These are phyloP conservation scores for Discostella stelligeroides DNA, from an alignment of 108 stramenopile species.

Conservation along the genomic window DNA sequence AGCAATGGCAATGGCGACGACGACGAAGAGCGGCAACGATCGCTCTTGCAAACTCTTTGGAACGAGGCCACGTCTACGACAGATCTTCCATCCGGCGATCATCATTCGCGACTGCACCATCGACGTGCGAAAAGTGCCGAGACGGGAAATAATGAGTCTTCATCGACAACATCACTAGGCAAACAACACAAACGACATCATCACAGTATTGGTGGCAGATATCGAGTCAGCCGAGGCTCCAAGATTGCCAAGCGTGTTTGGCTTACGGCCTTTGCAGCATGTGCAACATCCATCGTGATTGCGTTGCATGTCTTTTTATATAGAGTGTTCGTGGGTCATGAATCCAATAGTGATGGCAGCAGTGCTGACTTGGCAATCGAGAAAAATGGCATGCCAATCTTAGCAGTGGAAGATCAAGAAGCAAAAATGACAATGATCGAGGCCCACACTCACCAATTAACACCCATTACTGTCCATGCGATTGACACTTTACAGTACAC, in stretches of 20 bases:
- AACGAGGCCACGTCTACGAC: constrained; percentile 47
- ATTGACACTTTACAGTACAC: constrained; percentile 65
- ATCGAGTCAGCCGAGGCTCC: neutral
- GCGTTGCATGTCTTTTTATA: constrained; percentile 34
- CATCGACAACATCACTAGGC: neutral
- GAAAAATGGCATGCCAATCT: neutral
- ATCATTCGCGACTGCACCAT: constrained; percentile 28
- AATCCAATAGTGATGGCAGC: neutral
- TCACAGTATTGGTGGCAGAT: neutral
- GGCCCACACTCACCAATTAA: constrained; percentile 1
- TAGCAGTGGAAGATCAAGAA: constrained; percentile 24
- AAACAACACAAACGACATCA: constrained; percentile 5
- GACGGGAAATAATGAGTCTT: neutral
- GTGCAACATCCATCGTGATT: constrained; percentile 20
- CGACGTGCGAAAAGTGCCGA: constrained; percentile 6
- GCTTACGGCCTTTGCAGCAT: constrained; percentile 29
- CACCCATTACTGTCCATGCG: neutral
- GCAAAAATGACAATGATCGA: constrained; percentile 22
- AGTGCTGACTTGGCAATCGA: neutral
- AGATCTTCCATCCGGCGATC: constrained; percentile 19
- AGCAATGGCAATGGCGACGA: neutral
- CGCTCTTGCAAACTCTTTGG: constrained; percentile 32
- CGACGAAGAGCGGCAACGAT: constrained; percentile 14
- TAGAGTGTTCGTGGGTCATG: neutral
- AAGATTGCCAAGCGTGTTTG: constrained; percentile 39